These are phyloP conservation scores for Monosporascus sp. DNA, from an alignment of 2,329 filamentous ascomycete species.

Conservation along the genomic window DNA sequence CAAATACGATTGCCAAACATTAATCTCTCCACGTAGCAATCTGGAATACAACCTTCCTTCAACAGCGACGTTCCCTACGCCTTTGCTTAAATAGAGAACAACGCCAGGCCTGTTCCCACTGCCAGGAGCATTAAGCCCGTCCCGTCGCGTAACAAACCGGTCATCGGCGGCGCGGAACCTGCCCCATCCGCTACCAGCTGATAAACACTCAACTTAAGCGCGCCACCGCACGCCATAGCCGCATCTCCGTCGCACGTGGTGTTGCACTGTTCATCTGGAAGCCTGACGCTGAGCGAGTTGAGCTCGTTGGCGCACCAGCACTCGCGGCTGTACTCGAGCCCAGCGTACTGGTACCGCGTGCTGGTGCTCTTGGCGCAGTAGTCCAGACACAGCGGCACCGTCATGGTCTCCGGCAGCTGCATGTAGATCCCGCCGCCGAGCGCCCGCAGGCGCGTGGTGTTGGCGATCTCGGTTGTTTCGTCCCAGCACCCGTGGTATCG, in stretches of 20 bases:
- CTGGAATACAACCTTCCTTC: too few relatives aligned
- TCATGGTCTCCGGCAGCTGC: conserved; percentile 41
- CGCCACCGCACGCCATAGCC: conserved; percentile 47
- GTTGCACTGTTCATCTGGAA: conserved; percentile 43
- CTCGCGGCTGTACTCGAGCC: conserved; percentile 49
- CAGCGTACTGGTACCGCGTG: conserved; percentile 42
- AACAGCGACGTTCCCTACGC: too few relatives aligned
- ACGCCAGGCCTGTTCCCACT: too few relatives aligned
- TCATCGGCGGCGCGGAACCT: too few relatives aligned
- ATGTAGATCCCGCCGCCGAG: conserved; percentile 37
- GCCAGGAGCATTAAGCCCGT: too few relatives aligned
- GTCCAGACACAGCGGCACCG: conserved; percentile 42
- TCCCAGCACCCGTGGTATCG: conserved; percentile 50
- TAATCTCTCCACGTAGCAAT: too few relatives aligned
- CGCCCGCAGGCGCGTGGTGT: conserved; percentile 37
- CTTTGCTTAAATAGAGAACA: too few relatives aligned
- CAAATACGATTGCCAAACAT: too few relatives aligned
- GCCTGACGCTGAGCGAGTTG: conserved; percentile 37
- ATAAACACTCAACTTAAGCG: conserved; percentile 42
- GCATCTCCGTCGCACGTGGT: conserved; percentile 47
- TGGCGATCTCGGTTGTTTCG: conserved; percentile 41
- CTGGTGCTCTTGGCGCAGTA: conserved; percentile 33
- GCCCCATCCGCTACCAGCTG: conserved; percentile 1
- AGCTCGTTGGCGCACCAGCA: conserved; percentile 53
- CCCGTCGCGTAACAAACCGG: too few relatives aligned